phyloP scores from a whole-genome alignment of 768 basidiomycete genomes.

The Tylopilus sp. region DNA sequence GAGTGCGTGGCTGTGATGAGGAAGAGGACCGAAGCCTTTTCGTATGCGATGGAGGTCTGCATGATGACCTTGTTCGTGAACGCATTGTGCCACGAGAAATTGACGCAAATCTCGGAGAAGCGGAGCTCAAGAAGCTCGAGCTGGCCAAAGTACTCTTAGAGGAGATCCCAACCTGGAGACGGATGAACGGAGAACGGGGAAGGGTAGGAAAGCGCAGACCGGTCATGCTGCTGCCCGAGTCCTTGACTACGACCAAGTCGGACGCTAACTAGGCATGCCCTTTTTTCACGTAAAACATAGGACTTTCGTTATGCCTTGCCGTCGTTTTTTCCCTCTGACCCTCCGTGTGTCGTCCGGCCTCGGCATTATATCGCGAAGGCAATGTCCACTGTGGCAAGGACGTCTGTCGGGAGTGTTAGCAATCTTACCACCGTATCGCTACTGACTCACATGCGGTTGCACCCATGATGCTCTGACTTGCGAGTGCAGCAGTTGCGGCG shows the following conservation, averaged over 20 bases:
- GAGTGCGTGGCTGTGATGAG: slow-evolving; percentile 96
- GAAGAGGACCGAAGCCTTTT: slow-evolving; percentile 97
- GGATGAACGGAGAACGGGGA: neutral
- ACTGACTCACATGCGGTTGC: slow-evolving; percentile 54
- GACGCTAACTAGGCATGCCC: neutral
- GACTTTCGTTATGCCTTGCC: slow-evolving; percentile 4
- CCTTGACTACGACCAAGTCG: slow-evolving; percentile 66
- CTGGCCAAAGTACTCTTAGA: slow-evolving; percentile 99
- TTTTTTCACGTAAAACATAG: neutral
- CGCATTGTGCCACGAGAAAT: slow-evolving; percentile 96
- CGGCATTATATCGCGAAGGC: slow-evolving; percentile 15
- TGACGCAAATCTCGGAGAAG: slow-evolving; percentile 94
- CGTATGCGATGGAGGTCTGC: slow-evolving; percentile 95
- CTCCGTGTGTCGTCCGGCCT: slow-evolving; percentile 8
- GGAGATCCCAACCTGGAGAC: slow-evolving; percentile 73
- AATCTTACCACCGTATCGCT: slow-evolving; percentile 12
- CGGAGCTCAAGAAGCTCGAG: slow-evolving; percentile 95
- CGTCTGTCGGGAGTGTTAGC: slow-evolving; percentile 39
- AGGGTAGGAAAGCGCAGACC: slow-evolving; percentile 44
- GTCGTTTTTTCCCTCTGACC: slow-evolving; percentile 13
- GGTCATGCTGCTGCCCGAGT: slow-evolving; percentile 94
- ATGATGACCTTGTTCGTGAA: slow-evolving; percentile 93
- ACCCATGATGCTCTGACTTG: slow-evolving; percentile 52
- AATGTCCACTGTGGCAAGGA: slow-evolving; percentile 49
- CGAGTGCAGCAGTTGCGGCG: slow-evolving; percentile 36